Base-by-base conservation (phyloP, 2,329 filamentous ascomycete genomes). In the Diaporthe sp. region DNA sequence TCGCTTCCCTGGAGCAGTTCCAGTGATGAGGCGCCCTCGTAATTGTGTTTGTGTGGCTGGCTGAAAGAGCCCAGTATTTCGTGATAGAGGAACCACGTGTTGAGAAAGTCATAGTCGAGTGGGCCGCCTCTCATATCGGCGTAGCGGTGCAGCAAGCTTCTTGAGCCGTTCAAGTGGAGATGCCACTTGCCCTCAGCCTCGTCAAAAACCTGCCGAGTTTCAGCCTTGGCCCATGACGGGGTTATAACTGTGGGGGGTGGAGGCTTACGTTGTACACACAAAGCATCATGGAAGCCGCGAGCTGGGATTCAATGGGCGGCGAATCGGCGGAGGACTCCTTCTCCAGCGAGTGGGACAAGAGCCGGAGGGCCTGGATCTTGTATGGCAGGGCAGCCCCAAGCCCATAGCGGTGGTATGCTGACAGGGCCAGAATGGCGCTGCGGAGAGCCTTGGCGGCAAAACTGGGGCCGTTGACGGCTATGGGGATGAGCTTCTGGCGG, bases 261-360 rank as follows among this genome's bases (percentile, higher is more conserved):
- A 39, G 9, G 77, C 85, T 79, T 76, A 87, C 86, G 78, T 86
- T 87, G 75, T 88, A 87, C 22, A 88, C 86, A 71, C 86, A 88
- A 9, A 88, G 82, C 86, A 88, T 88, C 87, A 88, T 87, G 10
- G 85, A 87, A 17, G 86, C 84, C 20, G 87, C 86, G 70, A 88
- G 81, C 75, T 87, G 86, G 10, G 82, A 82, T 68, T 85, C 82
- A 9, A 81, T 83, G 22, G 79, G 81, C n/a, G 79, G 81, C n/a
- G 17, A 49, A 42, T 75, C 63, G 51, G 76, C 79, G 17, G 78
- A 76, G 6, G 80, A 80, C 60, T 82, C 81, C 31, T 76, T 78
- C 20, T 67, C 61, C 28, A 88, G 79, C 5, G 85, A 86, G 12
- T 82, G 82, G 28, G 81, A 84, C 25, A 88, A 78, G 13, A 82